Evolutionary conservation across 1,284 basidiomycete species (phyloP), one percentile per base, ranked within the genome.

Genomic region (Tylopilus orsonianus): DNA sequence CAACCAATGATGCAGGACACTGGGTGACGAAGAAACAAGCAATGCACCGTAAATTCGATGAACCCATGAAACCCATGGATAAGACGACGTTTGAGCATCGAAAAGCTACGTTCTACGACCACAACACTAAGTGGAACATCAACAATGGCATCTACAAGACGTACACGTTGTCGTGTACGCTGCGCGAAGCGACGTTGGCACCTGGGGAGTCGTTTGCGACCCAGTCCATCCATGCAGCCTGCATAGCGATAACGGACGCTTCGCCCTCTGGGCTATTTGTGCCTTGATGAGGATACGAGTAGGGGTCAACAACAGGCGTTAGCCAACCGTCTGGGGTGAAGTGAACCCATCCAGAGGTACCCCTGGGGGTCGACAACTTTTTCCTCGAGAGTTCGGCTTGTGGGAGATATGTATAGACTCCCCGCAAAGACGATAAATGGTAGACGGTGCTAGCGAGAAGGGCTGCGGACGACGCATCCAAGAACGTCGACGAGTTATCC

Each of bases 381-480:
- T 68, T 56, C 19, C 88, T 75, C 9, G 73, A 72, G 16, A 66
- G 64, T 58, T 87, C 84, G 1, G 90, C 89, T 9, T 69, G 56
- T 0, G 78, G 73, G n/a, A 85, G 56, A 57, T 80, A 67, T 2
- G 68, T 71, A 51, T 79, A 73, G 5, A 77, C 71, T 19, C 72
- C 70, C 34, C 74, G 67, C 18, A 90, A 61, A 1, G 81, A 65
- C 0, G 81, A 78, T 41, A 85, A 71, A 7, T 85, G 78, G 67
- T 90, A 92, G 4, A 90, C 87, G 0, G 87, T 82, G 46, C 83
- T 77, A 0, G 91, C 88, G 44, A 95, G 71, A 29, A 96, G 75
- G 0, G 90, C 83, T 0, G 89, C 84, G 5, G 83, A 83, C 0
- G 90, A 70, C 0, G 85, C 79, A 57, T 96, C 93, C 59, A 81